Conservation (phyloP, 192 early-diverging fungal species). For the Umbelopsis sp. region DNA sequence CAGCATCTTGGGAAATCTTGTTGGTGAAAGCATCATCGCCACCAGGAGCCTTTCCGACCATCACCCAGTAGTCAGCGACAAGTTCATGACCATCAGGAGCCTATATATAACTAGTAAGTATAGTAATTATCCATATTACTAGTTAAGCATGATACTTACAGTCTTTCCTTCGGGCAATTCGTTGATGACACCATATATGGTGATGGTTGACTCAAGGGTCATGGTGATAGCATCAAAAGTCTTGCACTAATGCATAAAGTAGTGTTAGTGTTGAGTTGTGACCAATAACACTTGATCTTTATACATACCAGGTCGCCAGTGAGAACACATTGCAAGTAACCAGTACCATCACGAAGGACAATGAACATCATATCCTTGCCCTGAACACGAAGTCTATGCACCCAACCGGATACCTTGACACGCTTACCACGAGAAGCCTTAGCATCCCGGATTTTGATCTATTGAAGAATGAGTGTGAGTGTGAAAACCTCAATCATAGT, state of each 20-base stretch:
- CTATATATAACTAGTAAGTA: conserved; percentile 32
- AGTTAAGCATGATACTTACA: conserved; percentile 42
- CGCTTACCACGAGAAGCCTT: conserved; percentile 70
- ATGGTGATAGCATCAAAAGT: conserved; percentile 93
- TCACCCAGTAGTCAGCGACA: conserved; percentile 92
- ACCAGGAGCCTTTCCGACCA: conserved; percentile 90
- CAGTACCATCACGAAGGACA: conserved; percentile 92
- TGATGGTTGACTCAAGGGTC: conserved; percentile 91
- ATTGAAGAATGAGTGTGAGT: neutral
- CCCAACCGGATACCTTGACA: conserved; percentile 93
- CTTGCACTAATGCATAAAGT: conserved; percentile 69
- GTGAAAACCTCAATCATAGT: no score
- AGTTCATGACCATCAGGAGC: conserved; percentile 98
- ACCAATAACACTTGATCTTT: neutral
- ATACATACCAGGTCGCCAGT: conserved; percentile 76
- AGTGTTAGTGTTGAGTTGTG: neutral
- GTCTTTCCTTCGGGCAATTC: conserved; percentile 91
- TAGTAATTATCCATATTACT: neutral
- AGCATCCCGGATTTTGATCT: conserved; percentile 80
- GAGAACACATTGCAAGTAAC: conserved; percentile 92
- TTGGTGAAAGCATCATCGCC: conserved; percentile 93
- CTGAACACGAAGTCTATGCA: conserved; percentile 92
- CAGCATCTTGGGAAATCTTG: conserved; percentile 88
- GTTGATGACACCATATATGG: conserved; percentile 84
- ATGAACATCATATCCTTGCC: conserved; percentile 97